Evolutionary conservation across 306 rosid genomes (phyloP).

Genomic region (Cucurbita argyrosperma): DNA sequence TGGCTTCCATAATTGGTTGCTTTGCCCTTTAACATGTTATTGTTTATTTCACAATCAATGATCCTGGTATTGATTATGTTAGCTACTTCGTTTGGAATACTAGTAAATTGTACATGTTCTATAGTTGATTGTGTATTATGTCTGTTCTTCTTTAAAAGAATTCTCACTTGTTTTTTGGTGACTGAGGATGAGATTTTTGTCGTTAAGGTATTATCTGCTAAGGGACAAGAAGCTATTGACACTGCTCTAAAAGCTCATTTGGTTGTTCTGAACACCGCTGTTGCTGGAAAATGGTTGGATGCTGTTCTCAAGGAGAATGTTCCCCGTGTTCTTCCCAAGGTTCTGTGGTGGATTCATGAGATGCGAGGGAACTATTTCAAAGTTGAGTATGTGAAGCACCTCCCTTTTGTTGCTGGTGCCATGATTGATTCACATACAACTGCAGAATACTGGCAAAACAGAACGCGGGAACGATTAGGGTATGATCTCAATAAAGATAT

Average conservation of each 20-base stretch:
- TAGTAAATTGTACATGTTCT: not conserved
- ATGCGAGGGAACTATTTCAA: slow-evolving; percentile 98
- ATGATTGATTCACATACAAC: slow-evolving; percentile 94
- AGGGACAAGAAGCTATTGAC: slow-evolving; percentile 57
- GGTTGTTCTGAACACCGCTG: slow-evolving; percentile 87
- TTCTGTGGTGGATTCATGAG: slow-evolving; percentile 99
- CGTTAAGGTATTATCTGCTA: slow-evolving; percentile 58
- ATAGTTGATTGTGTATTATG: not conserved
- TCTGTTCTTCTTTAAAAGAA: not conserved
- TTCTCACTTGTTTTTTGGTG: not conserved
- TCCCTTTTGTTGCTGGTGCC: slow-evolving; percentile 96
- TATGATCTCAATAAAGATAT: slow-evolving; percentile 9
- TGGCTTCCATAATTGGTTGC: not conserved
- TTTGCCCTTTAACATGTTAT: not conserved
- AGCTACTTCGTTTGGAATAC: not conserved
- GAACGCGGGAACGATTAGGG: slow-evolving; percentile 75
- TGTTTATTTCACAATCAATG: not conserved
- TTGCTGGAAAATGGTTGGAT: slow-evolving; percentile 98
- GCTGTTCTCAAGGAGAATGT: slow-evolving; percentile 67
- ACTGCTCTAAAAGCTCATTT: slow-evolving; percentile 74
- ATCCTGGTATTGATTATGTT: not conserved
- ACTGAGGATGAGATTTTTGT: slow-evolving; percentile 7
- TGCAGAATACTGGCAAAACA: slow-evolving; percentile 79
- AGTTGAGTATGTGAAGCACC: slow-evolving; percentile 93
- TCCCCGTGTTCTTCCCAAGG: slow-evolving; percentile 69